These are phyloP conservation scores for Ceratocystis ficicola DNA, from an alignment of 2,329 filamentous ascomycete genomes.

Conservation along the genomic window DNA sequence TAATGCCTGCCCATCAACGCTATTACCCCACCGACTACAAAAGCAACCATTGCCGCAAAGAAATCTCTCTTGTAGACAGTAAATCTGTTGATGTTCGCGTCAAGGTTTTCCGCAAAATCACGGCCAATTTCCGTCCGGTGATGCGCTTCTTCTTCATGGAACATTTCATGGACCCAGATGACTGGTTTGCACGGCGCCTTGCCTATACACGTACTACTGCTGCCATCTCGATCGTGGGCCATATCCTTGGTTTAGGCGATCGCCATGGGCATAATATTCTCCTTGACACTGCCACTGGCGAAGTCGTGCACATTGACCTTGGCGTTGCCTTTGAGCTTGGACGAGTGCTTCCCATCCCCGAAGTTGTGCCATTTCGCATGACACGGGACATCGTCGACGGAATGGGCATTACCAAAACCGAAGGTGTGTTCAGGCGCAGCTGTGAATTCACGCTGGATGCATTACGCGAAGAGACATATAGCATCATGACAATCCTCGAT, in stretches of 20 bases:
- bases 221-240: slow-evolving; percentile 86
- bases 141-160: slow-evolving; percentile 98
- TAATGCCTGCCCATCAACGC: slow-evolving; percentile 77
- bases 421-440: slow-evolving; percentile 93
- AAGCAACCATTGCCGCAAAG: slow-evolving; percentile 60
- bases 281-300: slow-evolving; percentile 75
- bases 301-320: slow-evolving; percentile 93
- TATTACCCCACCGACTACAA: slow-evolving; percentile 81
- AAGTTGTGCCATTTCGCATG: slow-evolving; percentile 88
- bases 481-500: slow-evolving; percentile 97
- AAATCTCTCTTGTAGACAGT: slow-evolving; percentile 58
- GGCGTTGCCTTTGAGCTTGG: slow-evolving; percentile 96
- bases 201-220: slow-evolving; percentile 90
- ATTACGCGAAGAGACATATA: slow-evolving; percentile 85
- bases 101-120: slow-evolving; percentile 63
- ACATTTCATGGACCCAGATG: slow-evolving; percentile 81
- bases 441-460: slow-evolving; percentile 96
- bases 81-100: slow-evolving; percentile 38
- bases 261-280: slow-evolving; percentile 95
- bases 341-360: slow-evolving; percentile 84
- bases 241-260: slow-evolving; percentile 85
- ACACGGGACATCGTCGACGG: slow-evolving; percentile 92
- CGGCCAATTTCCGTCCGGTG: slow-evolving; percentile 75
- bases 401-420: slow-evolving; percentile 89
- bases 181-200: slow-evolving; percentile 82